phyloP scores from a whole-genome alignment of 352 stramenopile genomes.

The Achlya hypogyna region DNA sequence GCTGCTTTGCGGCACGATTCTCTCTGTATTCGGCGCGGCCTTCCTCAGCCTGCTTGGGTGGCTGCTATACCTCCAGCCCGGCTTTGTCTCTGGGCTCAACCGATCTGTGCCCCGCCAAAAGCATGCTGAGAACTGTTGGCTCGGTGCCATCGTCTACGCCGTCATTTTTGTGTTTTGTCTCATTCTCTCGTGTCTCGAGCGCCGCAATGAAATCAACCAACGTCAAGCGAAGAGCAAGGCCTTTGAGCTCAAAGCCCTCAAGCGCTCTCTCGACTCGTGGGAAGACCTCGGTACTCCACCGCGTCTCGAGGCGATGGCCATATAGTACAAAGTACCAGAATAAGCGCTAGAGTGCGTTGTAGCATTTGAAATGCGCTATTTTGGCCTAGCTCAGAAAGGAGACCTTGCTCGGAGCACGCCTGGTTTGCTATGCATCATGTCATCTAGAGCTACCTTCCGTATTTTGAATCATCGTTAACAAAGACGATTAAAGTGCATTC shows the following conservation, averaged over 20 bases:
- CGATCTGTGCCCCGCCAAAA: not conserved
- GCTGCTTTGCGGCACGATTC: not conserved
- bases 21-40: not conserved
- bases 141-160: not conserved
- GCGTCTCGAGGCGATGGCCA: not conserved
- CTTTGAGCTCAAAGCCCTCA: not conserved
- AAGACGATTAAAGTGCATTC: not conserved
- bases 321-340: no score
- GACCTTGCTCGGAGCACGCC: no score
- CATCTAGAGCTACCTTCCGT: no score
- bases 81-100: not conserved
- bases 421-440: no score
- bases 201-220: not conserved
- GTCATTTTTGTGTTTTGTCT: not conserved
- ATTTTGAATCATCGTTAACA: no score
- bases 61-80: not conserved
- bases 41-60: not conserved
- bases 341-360: no score
- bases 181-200: not conserved
- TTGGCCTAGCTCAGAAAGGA: no score
- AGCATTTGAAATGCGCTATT: not conserved
- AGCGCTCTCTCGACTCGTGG: not conserved
- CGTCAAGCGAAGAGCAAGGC: not conserved
- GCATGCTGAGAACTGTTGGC: not conserved
- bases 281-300: not conserved